These are phyloP conservation scores for Fusarium longipes DNA, from an alignment of 2,329 filamentous ascomycete species.

Conservation along the genomic window DNA sequence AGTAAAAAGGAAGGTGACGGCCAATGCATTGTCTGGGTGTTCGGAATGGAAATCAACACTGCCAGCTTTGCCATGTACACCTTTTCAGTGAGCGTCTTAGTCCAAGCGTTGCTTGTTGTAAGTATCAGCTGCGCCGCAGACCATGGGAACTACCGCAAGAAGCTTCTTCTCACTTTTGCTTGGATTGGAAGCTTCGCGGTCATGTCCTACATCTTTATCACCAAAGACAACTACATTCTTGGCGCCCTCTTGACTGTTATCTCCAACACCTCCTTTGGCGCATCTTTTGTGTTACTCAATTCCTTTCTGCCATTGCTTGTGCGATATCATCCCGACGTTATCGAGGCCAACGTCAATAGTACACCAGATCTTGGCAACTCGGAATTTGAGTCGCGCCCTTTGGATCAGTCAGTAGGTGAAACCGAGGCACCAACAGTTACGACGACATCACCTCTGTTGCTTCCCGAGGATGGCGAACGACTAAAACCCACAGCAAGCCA, in stretches of 20 bases:
- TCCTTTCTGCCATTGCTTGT: constrained; percentile 94
- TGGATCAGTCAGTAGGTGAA: constrained; percentile 50
- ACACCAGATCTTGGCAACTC: constrained; percentile 50
- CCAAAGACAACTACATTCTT: constrained; percentile 79
- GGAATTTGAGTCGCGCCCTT: constrained; percentile 50
- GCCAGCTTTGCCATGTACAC: constrained; percentile 99
- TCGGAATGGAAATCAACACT: constrained; percentile 91
- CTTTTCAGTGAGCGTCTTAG: constrained; percentile 89
- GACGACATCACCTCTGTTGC: constrained; percentile 62
- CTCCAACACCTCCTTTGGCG: constrained; percentile 93
- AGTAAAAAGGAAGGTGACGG: constrained; percentile 62
- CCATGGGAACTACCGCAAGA: constrained; percentile 92
- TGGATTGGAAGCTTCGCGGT: constrained; percentile 83
- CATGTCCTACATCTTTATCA: constrained; percentile 87
- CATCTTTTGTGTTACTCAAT: constrained; percentile 94
- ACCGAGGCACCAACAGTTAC: constrained; percentile 50
- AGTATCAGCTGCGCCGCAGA: constrained; percentile 97
- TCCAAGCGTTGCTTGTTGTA: constrained; percentile 91
- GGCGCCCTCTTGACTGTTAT: constrained; percentile 87
- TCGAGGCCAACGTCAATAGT: constrained; percentile 44
- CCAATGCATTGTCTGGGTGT: constrained; percentile 85
- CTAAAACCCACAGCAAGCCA: constrained; percentile 56
- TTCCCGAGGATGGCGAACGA: constrained; percentile 52
- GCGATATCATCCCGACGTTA: constrained; percentile 76
- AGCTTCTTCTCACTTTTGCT: constrained; percentile 85